A percentile compares a stretch with the other conserved stretches of the same genome.
These are phyloP conservation scores for Ambrosiella xylebori DNA, from an alignment of 2,329 filamentous ascomycete species.

Conservation along the genomic window DNA sequence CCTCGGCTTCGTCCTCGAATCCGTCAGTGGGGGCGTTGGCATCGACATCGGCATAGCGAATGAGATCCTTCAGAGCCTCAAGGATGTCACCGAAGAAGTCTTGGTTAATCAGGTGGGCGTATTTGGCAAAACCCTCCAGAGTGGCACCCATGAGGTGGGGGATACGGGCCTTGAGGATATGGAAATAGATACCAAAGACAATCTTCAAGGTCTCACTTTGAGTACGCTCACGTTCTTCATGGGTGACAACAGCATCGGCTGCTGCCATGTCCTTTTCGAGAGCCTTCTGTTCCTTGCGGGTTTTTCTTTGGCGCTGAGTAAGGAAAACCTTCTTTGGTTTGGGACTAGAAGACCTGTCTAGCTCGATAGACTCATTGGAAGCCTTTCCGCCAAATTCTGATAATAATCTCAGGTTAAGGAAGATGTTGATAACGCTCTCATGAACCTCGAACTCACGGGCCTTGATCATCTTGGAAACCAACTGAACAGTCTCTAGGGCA, in stretches of 20 bases:
- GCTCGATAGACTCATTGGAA: slow-evolving; percentile 60
- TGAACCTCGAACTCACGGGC: slow-evolving; percentile 66
- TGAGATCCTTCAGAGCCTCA: slow-evolving; percentile 84
- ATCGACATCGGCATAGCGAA: slow-evolving; percentile 51
- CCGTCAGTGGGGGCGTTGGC: slow-evolving; percentile 17
- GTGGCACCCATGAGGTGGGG: slow-evolving; percentile 91
- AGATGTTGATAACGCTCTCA: slow-evolving; percentile 75
- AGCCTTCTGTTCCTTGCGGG: slow-evolving; percentile 66
- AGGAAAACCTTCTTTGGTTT: slow-evolving; percentile 71
- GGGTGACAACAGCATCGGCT: slow-evolving; percentile 75
- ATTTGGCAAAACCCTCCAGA: slow-evolving; percentile 82
- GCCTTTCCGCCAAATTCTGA: slow-evolving; percentile 75
- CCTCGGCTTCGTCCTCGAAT: slow-evolving; percentile 26
- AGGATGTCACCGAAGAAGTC: slow-evolving; percentile 96
- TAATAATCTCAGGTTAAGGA: slow-evolving; percentile 74
- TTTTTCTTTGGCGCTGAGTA: slow-evolving; percentile 74
- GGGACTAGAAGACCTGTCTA: slow-evolving; percentile 29
- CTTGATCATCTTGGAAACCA: slow-evolving; percentile 92
- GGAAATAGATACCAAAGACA: slow-evolving; percentile 90
- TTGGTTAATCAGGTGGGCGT: slow-evolving; percentile 93
- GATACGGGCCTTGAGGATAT: slow-evolving; percentile 68
- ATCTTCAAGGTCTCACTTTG: slow-evolving; percentile 92
- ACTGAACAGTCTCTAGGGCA: slow-evolving; percentile 67
- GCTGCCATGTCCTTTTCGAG: slow-evolving; percentile 87
- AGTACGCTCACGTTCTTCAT: slow-evolving; percentile 85